phyloP scores from a whole-genome alignment of 129 eudicot genomes.

The Pulicaria dysenterica region DNA sequence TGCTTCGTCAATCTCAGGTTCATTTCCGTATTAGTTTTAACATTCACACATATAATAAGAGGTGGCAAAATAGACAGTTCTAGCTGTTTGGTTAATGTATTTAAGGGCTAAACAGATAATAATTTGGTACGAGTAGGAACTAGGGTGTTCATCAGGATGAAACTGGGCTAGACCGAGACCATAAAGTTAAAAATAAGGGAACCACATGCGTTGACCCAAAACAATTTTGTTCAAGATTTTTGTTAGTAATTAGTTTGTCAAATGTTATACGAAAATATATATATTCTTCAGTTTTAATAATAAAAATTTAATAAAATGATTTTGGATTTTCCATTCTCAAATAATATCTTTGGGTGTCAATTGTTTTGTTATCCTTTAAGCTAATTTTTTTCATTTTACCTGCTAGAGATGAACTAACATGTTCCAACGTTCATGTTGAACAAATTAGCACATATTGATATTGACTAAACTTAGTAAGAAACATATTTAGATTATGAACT shows the following conservation, averaged over 20 bases:
- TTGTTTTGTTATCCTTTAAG: background rate
- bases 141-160: background rate
- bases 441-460: background rate
- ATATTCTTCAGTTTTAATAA: too few species aligned
- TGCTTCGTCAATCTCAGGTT: slow-evolving; percentile 74
- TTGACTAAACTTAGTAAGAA: slow-evolving; percentile 2
- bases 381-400: background rate
- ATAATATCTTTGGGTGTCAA: too few species aligned
- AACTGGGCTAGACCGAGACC: background rate
- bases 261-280: background rate
- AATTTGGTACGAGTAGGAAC: background rate
- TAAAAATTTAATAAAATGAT: too few species aligned
- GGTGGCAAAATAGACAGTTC: background rate
- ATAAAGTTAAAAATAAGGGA: background rate
- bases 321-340: too few species aligned
- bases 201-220: background rate
- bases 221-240: background rate
- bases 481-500: slow-evolving; percentile 4
- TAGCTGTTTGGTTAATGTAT: background rate
- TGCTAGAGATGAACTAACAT: background rate
- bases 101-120: background rate
- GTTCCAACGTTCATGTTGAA: background rate
- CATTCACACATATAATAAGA: slow-evolving; percentile 10
- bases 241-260: background rate
- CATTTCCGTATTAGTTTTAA: slow-evolving; percentile 7